Evolutionary conservation across 352 stramenopile genomes (phyloP).

Genomic region (Labyrinthula sp.): DNA sequence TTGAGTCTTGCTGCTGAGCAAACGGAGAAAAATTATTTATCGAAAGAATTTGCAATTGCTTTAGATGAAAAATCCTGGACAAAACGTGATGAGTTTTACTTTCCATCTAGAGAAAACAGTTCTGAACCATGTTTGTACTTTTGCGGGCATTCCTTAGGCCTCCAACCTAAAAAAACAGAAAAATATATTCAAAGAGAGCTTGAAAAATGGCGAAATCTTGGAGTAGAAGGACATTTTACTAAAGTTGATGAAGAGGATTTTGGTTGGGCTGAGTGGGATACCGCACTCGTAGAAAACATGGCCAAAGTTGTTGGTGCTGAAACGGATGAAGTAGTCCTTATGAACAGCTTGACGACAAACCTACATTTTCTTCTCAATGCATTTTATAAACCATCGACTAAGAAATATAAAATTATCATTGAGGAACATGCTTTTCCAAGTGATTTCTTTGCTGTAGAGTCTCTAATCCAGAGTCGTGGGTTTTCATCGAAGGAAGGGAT

Average conservation of each 20-base stretch:
- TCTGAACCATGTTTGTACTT: too few relatives aligned
- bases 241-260: too few relatives aligned
- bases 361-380: constrained; percentile 37
- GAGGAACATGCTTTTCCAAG: constrained; percentile 36
- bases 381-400: constrained; percentile 34
- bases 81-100: too few relatives aligned
- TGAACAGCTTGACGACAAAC: constrained; percentile 39
- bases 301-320: constrained; percentile 35
- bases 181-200: constrained; percentile 31
- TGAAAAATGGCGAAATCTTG: constrained; percentile 33
- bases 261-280: constrained; percentile 31
- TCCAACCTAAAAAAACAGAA: constrained; percentile 31
- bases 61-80: too few relatives aligned
- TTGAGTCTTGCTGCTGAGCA: too few relatives aligned
- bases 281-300: constrained; percentile 26
- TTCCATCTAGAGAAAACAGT: too few relatives aligned
- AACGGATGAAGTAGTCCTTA: constrained; percentile 33
- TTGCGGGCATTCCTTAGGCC: constrained; percentile 36
- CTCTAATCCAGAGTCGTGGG: constrained; percentile 31
- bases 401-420: constrained; percentile 36
- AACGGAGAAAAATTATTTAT: too few relatives aligned
- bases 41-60: too few relatives aligned
- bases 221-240: constrained; percentile 37
- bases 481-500: constrained; percentile 25
- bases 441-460: constrained; percentile 35